A percentile compares a stretch with the other conserved stretches of the same genome.
phyloP scores from a whole-genome alignment of 1,139 yeast species.

The Hemisphaericaspora xylofermentans region DNA sequence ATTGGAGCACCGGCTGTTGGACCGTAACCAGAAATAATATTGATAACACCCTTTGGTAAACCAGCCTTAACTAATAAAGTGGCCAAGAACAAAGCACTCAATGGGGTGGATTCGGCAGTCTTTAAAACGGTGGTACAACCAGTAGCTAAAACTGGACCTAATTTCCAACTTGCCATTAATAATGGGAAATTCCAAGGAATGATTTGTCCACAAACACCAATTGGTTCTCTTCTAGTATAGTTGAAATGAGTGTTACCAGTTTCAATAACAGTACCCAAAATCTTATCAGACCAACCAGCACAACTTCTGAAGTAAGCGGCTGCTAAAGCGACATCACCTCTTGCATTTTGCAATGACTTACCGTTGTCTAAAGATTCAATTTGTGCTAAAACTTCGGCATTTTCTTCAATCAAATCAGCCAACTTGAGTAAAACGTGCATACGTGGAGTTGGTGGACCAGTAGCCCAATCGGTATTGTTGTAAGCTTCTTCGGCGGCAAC shows the following conservation, averaged over 20 bases:
- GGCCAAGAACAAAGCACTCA: slow-evolving; percentile 68
- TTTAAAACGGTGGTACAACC: slow-evolving; percentile 81
- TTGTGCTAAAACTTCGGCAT: slow-evolving; percentile 58
- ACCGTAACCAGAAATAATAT: slow-evolving; percentile 77
- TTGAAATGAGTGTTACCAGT: slow-evolving; percentile 62
- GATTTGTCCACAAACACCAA: slow-evolving; percentile 80
- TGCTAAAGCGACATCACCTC: slow-evolving; percentile 61
- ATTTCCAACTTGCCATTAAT: slow-evolving; percentile 81
- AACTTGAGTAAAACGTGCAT: slow-evolving; percentile 53
- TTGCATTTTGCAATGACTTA: slow-evolving; percentile 58
- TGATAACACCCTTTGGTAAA: slow-evolving; percentile 77
- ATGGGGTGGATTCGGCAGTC: slow-evolving; percentile 83
- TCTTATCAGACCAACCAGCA: slow-evolving; percentile 85
- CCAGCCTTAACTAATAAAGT: slow-evolving; percentile 66
- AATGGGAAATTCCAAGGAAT: slow-evolving; percentile 91
- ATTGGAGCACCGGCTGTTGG: slow-evolving; percentile 75
- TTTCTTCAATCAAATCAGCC: slow-evolving; percentile 62
- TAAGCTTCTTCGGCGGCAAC: slow-evolving; percentile 67
- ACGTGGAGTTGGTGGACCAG: slow-evolving; percentile 47
- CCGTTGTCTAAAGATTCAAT: slow-evolving; percentile 83
- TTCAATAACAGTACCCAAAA: slow-evolving; percentile 65
- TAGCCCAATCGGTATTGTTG: slow-evolving; percentile 41
- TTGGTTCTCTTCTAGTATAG: slow-evolving; percentile 61
- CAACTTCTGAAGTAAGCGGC: slow-evolving; percentile 66
- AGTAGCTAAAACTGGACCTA: slow-evolving; percentile 80